Conservation (phyloP, 768 basidiomycete species). For the Leccinum subtestaceum region DNA sequence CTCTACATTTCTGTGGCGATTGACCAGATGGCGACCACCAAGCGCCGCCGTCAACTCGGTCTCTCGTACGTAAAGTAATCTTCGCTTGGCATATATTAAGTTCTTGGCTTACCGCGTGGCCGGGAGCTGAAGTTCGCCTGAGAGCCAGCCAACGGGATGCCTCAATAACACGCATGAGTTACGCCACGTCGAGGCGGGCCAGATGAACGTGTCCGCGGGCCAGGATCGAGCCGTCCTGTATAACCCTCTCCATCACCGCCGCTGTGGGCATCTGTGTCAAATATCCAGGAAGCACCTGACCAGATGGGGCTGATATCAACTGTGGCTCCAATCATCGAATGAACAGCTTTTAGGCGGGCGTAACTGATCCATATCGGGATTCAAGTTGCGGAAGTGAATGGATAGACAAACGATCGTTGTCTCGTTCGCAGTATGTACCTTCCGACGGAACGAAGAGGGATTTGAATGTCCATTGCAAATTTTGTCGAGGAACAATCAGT, state of each 20-base stretch:
- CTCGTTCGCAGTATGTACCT: background rate
- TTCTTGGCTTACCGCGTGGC: conserved; percentile 1
- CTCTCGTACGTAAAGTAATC: conserved; percentile 2
- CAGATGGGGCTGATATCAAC: background rate
- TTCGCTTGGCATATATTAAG: background rate
- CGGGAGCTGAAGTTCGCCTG: background rate
- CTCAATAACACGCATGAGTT: background rate
- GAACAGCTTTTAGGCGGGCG: conserved; percentile 3
- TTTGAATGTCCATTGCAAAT: conserved; percentile 4
- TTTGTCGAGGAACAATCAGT: conserved; percentile 23
- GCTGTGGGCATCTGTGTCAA: background rate
- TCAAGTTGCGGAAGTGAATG: background rate
- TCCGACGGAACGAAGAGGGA: conserved; percentile 6
- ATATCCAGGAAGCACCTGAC: background rate
- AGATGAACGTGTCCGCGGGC: background rate
- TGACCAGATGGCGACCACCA: background rate
- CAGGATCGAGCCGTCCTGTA: background rate
- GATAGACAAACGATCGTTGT: background rate
- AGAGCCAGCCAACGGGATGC: background rate
- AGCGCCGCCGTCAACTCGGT: background rate
- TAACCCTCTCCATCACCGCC: background rate
- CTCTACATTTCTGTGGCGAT: conserved; percentile 4
- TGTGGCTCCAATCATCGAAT: background rate
- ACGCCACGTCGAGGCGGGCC: background rate
- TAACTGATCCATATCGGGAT: conserved; percentile 6